These are phyloP conservation scores for Tolypocladium paradoxum DNA, from an alignment of 2,329 filamentous ascomycete species.

Conservation along the genomic window DNA sequence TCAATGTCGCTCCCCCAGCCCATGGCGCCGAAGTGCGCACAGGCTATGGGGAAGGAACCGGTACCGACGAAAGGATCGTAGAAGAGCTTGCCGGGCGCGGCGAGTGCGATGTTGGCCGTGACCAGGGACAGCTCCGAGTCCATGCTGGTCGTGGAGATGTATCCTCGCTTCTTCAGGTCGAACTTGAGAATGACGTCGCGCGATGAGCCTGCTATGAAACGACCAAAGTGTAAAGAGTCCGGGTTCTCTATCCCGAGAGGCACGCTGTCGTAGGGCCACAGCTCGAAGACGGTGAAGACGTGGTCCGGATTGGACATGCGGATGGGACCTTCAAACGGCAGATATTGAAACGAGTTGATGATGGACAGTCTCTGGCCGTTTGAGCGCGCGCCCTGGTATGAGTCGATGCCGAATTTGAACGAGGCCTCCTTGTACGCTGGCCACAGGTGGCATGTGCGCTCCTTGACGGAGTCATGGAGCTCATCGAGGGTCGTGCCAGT, in stretches of 20 bases:
- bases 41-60: slow-evolving; percentile 83
- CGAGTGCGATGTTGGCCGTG: slow-evolving; percentile 82
- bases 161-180: slow-evolving; percentile 84
- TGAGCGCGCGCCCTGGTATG: slow-evolving; percentile 65
- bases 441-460: slow-evolving; percentile 55
- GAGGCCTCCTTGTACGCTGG: slow-evolving; percentile 48
- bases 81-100: slow-evolving; percentile 71
- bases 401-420: slow-evolving; percentile 79
- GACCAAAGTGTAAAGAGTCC: slow-evolving; percentile 56
- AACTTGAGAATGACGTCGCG: slow-evolving; percentile 62
- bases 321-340: slow-evolving; percentile 70
- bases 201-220: slow-evolving; percentile 55
- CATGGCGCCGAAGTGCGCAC: slow-evolving; percentile 78
- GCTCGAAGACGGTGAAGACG: slow-evolving; percentile 72
- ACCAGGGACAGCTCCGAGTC: slow-evolving; percentile 86
- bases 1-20: slow-evolving; percentile 89
- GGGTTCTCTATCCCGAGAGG: slow-evolving; percentile 41
- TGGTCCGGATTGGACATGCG: slow-evolving; percentile 62
- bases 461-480: slow-evolving; percentile 56
- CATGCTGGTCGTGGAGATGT: slow-evolving; percentile 96
- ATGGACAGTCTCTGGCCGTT: slow-evolving; percentile 54
- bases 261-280: slow-evolving; percentile 53
- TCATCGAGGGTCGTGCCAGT: slow-evolving; percentile 53
- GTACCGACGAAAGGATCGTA: slow-evolving; percentile 96
- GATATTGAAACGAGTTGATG: slow-evolving; percentile 72